A percentile compares a stretch with the other conserved stretches of the same genome.
Conservation (phyloP, 441 rosid species). For the Theobroma grandiflorum region DNA sequence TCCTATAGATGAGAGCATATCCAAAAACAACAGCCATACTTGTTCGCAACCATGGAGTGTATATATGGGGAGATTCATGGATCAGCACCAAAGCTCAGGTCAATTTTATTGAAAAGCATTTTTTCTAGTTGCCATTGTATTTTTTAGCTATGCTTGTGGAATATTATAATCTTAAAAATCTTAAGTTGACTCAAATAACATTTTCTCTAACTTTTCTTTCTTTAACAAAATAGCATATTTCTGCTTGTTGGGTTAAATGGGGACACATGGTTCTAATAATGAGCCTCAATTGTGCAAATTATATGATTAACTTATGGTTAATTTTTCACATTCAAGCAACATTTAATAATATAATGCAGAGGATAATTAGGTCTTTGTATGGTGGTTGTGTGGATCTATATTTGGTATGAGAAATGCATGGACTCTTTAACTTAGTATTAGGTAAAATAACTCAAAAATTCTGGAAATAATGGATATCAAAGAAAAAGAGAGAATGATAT, state of each 20-base stretch:
- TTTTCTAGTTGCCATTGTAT: background rate
- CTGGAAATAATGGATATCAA: background rate
- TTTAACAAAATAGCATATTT: background rate
- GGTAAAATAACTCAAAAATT: background rate
- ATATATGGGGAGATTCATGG: constrained; percentile 48
- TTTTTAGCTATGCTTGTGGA: background rate
- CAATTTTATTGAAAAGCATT: background rate
- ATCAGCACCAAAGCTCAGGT: constrained; percentile 48
- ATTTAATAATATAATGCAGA: background rate
- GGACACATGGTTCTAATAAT: background rate
- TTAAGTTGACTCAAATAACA: background rate
- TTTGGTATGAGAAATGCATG: background rate
- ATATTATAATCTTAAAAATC: background rate
- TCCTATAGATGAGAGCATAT: constrained; percentile 26
- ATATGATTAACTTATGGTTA: background rate
- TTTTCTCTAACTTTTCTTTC: background rate
- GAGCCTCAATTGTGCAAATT: background rate
- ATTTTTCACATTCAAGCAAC: background rate
- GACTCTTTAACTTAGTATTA: background rate
- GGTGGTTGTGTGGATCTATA: background rate
- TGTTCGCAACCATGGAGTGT: constrained; percentile 47
- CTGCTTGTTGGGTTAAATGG: background rate
- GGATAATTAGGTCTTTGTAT: background rate
- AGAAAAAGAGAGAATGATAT: background rate
- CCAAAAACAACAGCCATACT: constrained; percentile 38